phyloP scores from a whole-genome alignment of 306 rosid genomes.

The Vigna trinervia region DNA sequence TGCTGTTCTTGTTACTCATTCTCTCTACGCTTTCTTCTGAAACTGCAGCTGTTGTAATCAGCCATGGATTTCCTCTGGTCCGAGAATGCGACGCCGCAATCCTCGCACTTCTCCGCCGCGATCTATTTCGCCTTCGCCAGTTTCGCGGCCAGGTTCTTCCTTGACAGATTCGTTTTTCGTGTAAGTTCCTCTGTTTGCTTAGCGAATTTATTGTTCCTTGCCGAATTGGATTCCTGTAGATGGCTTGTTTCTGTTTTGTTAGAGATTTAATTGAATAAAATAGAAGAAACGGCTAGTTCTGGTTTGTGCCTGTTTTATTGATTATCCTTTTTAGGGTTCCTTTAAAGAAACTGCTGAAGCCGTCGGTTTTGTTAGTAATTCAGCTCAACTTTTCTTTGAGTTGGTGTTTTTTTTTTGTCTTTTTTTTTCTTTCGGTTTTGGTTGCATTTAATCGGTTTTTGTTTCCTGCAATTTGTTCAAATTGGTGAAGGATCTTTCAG shows the following conservation, averaged over 20 bases:
- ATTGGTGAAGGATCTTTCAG: slow-evolving; percentile 17
- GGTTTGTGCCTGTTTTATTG: slow-evolving; percentile 23
- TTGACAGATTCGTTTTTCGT: slow-evolving; percentile 77
- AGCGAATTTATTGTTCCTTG: background rate
- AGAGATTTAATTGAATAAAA: background rate
- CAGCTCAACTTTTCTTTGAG: background rate
- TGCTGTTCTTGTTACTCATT: slow-evolving; percentile 16
- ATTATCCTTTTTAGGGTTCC: slow-evolving; percentile 1
- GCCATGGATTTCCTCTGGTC: slow-evolving; percentile 66
- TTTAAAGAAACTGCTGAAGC: background rate
- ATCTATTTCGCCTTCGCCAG: slow-evolving; percentile 66
- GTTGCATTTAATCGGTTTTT: background rate
- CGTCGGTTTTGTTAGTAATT: slow-evolving; percentile 19
- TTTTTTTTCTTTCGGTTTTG: background rate
- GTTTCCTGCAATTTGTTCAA: slow-evolving; percentile 7
- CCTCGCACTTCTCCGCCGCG: slow-evolving; percentile 67
- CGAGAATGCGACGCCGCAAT: slow-evolving; percentile 49
- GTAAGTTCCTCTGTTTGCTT: slow-evolving; percentile 56
- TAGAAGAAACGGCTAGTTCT: background rate
- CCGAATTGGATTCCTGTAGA: background rate
- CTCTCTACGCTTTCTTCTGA: slow-evolving; percentile 44
- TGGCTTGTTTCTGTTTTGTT: slow-evolving; percentile 21
- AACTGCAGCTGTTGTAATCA: slow-evolving; percentile 18
- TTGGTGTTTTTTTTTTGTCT: background rate
- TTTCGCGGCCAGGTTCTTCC: slow-evolving; percentile 61